These are phyloP conservation scores for Inosperma sp. DNA, from an alignment of 768 basidiomycete species.

Conservation along the genomic window DNA sequence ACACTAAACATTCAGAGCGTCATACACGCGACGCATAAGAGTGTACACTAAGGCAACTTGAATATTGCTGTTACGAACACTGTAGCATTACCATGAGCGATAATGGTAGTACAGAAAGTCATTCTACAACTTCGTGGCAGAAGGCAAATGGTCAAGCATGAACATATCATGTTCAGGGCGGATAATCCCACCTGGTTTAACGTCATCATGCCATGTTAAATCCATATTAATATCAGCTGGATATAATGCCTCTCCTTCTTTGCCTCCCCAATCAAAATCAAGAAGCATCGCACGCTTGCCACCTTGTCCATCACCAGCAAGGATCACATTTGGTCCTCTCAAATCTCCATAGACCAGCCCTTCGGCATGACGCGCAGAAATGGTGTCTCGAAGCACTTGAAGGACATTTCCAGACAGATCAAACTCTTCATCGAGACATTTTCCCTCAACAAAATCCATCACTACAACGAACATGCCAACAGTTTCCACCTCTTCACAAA, in stretches of 20 bases:
- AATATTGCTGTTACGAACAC: too few species aligned
- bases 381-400: neutral
- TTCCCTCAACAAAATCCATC: neutral
- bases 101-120: too few species aligned
- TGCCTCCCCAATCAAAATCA: slow-evolving; percentile 1
- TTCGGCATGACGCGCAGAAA: neutral
- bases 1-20: too few species aligned
- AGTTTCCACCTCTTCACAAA: neutral
- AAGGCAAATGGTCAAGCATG: too few species aligned
- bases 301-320: neutral
- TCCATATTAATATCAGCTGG: too few species aligned
- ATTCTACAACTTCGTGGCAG: too few species aligned
- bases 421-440: neutral
- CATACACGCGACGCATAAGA: too few species aligned
- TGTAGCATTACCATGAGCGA: too few species aligned
- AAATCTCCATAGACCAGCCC: neutral
- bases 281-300: neutral
- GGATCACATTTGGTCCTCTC: neutral
- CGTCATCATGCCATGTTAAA: too few species aligned
- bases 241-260: neutral
- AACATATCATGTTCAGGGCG: too few species aligned
- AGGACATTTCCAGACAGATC: neutral
- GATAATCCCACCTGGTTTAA: too few species aligned
- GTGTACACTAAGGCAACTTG: too few species aligned
- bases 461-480: slow-evolving; percentile 3